These are phyloP conservation scores for Neurospora sp. DNA, from an alignment of 495 filamentous ascomycete genomes.

Conservation along the genomic window DNA sequence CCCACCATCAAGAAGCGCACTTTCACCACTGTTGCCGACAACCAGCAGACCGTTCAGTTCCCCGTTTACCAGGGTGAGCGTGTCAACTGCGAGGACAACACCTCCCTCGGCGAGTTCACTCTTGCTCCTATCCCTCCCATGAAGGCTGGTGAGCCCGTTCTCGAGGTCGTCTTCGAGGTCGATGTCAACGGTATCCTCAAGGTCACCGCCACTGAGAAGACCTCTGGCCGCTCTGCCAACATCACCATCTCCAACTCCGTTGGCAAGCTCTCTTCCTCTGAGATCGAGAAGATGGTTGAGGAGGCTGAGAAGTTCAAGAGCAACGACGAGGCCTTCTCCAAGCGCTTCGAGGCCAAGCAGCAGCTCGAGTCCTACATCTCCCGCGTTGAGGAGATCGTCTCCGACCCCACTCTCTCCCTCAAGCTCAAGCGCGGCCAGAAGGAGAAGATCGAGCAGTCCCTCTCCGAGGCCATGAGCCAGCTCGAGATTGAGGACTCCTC, in stretches of 20 bases:
- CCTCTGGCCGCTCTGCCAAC: conserved; percentile 93
- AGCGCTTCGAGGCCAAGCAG: conserved; percentile 97
- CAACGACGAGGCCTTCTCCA: conserved; percentile 95
- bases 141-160: conserved; percentile 95
- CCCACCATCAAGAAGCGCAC: conserved; percentile 92
- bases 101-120: conserved; percentile 96
- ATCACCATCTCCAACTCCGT: conserved; percentile 99
- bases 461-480: conserved; percentile 41
- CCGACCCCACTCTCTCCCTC: conserved; percentile 88
- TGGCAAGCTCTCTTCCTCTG: conserved; percentile 86
- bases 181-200: conserved; percentile 99
- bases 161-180: conserved; percentile 98
- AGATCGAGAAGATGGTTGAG: conserved; percentile 96
- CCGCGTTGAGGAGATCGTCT: conserved; percentile 97
- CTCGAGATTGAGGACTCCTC: conserved; percentile 54
- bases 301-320: conserved; percentile 99
- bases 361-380: conserved; percentile 99
- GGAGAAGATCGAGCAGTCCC: conserved; percentile 95
- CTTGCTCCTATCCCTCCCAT: conserved; percentile 94
- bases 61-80: conserved; percentile 98
- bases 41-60: conserved; percentile 96
- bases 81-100: conserved; percentile 99
- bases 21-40: conserved; percentile 95
- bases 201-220: conserved; percentile 99
- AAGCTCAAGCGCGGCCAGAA: conserved; percentile 98